phyloP scores from a whole-genome alignment of 2,329 filamentous ascomycete species.

The Orbilia brochopaga region DNA sequence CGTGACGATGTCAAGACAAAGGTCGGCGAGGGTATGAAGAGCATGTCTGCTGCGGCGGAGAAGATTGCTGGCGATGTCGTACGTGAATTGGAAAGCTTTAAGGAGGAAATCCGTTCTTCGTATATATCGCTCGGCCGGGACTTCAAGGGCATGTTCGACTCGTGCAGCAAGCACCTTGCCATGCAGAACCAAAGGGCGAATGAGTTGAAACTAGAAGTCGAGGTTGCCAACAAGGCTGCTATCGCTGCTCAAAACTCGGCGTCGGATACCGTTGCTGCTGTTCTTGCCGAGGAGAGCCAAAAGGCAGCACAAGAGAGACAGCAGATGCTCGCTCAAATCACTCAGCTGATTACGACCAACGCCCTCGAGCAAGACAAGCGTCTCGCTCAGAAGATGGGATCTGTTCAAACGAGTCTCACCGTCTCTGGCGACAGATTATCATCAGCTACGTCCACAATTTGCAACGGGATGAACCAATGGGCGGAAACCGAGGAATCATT shows the following conservation, averaged over 20 bases:
- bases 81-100: conserved; percentile 81
- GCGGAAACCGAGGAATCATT: conserved; percentile 71
- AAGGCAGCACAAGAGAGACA: conserved; percentile 76
- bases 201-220: conserved; percentile 72
- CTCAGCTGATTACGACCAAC: conserved; percentile 75
- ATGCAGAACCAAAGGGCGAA: conserved; percentile 79
- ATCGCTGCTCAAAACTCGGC: conserved; percentile 72
- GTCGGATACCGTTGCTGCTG: conserved; percentile 62
- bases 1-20: conserved; percentile 85
- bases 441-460: conserved; percentile 70
- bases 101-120: conserved; percentile 78
- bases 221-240: conserved; percentile 71
- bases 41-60: conserved; percentile 81
- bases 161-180: conserved; percentile 74
- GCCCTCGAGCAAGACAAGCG: conserved; percentile 75
- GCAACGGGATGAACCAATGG: conserved; percentile 76
- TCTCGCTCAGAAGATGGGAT: conserved; percentile 68
- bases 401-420: conserved; percentile 69
- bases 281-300: conserved; percentile 76
- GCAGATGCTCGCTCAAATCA: conserved; percentile 76
- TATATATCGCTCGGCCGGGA: conserved; percentile 84
- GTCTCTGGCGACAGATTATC: conserved; percentile 71
- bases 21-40: conserved; percentile 81
- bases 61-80: conserved; percentile 89
- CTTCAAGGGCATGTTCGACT: conserved; percentile 84